Evolutionary conservation across 768 basidiomycete genomes (phyloP).

Genomic region (Mycena rosella): DNA sequence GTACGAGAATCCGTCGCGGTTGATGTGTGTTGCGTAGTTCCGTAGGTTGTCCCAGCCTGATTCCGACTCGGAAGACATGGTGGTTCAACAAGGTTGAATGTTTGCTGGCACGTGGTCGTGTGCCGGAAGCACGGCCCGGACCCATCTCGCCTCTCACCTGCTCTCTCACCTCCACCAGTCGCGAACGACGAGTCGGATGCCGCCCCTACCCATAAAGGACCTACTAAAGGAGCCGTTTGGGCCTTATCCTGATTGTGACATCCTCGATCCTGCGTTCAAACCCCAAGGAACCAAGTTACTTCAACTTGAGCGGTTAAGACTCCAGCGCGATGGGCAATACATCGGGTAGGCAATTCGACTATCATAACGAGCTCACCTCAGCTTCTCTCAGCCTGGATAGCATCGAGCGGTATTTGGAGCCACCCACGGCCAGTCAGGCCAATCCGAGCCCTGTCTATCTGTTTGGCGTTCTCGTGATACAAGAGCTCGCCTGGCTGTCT

Average conservation of each 20-base stretch:
- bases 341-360: slow-evolving; percentile 24
- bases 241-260: slow-evolving; percentile 5
- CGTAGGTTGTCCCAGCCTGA: neutral
- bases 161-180: no score
- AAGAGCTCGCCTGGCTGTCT: slow-evolving; percentile 63
- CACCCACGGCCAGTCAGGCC: neutral
- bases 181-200: no score
- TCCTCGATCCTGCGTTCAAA: neutral
- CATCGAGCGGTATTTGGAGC: slow-evolving; percentile 10
- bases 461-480: slow-evolving; percentile 64
- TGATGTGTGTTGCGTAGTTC: slow-evolving; percentile 35
- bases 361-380: neutral
- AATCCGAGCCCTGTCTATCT: slow-evolving; percentile 53
- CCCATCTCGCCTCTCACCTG: no score
- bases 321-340: neutral
- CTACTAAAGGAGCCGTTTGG: slow-evolving; percentile 24
- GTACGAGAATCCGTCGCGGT: slow-evolving; percentile 39
- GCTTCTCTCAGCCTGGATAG: slow-evolving; percentile 14
- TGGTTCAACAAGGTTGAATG: neutral
- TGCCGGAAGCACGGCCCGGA: no score
- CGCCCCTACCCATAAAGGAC: slow-evolving; percentile 30
- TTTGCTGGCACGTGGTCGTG: slow-evolving; percentile 16
- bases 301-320: slow-evolving; percentile 11
- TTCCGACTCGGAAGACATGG: slow-evolving; percentile 12
- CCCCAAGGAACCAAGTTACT: slow-evolving; percentile 9